Evolutionary conservation across 768 basidiomycete species (phyloP).

Genomic region (Cystofilobasidium ferigula): DNA sequence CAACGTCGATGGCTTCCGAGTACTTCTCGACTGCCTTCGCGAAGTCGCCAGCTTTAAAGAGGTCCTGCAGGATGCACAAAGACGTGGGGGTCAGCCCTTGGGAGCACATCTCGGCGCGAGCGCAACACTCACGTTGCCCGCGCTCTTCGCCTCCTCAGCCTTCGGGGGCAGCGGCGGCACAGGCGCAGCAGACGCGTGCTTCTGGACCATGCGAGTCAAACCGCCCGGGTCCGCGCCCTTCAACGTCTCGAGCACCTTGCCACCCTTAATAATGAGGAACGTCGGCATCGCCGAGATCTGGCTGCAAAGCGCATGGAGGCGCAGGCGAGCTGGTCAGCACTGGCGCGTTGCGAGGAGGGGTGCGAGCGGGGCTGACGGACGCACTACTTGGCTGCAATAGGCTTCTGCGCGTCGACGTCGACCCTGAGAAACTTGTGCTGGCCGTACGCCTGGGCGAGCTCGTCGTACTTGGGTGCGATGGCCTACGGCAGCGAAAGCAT

Average conservation of each 20-base stretch:
- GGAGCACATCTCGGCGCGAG: too few species aligned
- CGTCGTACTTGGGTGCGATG: conserved; percentile 16
- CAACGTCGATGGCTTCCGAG: conserved; percentile 9
- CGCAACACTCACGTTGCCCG: conserved; percentile 22
- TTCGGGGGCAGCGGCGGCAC: conserved; percentile 16
- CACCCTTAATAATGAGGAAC: conserved; percentile 17
- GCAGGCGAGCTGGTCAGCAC: neutral
- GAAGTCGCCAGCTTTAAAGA: conserved; percentile 15
- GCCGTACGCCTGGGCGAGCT: neutral
- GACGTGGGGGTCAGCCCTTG: neutral
- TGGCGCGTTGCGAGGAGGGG: neutral
- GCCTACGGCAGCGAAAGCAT: neutral
- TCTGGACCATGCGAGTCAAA: conserved; percentile 12
- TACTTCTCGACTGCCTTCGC: conserved; percentile 8
- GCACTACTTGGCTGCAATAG: conserved; percentile 24
- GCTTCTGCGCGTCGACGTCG: conserved; percentile 21
- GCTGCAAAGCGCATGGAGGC: neutral
- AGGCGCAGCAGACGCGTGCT: conserved; percentile 18
- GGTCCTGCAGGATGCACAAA: neutral
- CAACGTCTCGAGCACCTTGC: conserved; percentile 21
- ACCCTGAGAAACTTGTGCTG: conserved; percentile 17
- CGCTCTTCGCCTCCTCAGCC: conserved; percentile 18
- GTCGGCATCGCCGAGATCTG: conserved; percentile 24
- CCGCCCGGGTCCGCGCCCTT: conserved; percentile 25
- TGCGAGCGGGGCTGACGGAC: neutral